A percentile compares a stretch with the other conserved stretches of the same genome.
Evolutionary conservation across 2,329 filamentous ascomycete species (phyloP).

Genomic region (Sporothrix brasiliensis): DNA sequence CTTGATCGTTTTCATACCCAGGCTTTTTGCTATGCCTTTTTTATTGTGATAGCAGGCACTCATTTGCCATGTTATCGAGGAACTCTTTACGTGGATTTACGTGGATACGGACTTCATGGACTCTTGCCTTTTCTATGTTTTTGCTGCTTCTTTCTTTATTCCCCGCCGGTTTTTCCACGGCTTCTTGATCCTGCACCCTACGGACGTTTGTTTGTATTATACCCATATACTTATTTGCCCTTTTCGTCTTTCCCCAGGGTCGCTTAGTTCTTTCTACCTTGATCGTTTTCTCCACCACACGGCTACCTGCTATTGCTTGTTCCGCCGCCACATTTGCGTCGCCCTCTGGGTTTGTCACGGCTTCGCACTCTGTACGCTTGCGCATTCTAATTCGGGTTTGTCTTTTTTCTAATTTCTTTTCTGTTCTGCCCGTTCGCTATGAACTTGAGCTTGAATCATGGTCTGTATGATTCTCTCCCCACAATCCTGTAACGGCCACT

Average conservation of each 20-base stretch:
- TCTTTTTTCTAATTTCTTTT: neutral
- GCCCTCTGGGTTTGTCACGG: too few species aligned
- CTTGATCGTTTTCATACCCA: neutral
- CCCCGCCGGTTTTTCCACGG: neutral
- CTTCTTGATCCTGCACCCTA: neutral
- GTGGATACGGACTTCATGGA: neutral
- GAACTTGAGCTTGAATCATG: neutral
- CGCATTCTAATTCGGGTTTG: neutral
- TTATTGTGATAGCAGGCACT: neutral
- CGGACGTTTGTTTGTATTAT: neutral
- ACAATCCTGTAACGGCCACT: neutral
- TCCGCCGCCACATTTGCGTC: too few species aligned
- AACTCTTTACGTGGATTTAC: neutral
- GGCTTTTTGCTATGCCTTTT: neutral
- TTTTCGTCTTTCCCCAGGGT: neutral
- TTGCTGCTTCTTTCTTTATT: neutral
- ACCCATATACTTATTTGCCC: neutral
- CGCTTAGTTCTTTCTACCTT: neutral
- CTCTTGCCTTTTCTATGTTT: neutral
- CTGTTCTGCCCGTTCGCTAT: neutral
- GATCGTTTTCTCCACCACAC: neutral
- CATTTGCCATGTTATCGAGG: neutral
- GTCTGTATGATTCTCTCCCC: neutral
- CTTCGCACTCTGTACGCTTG: too few species aligned
- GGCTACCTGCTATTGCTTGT: too few species aligned